These are phyloP conservation scores for Phytophthora cryptogea DNA, from an alignment of 352 stramenopile species.

Conservation along the genomic window DNA sequence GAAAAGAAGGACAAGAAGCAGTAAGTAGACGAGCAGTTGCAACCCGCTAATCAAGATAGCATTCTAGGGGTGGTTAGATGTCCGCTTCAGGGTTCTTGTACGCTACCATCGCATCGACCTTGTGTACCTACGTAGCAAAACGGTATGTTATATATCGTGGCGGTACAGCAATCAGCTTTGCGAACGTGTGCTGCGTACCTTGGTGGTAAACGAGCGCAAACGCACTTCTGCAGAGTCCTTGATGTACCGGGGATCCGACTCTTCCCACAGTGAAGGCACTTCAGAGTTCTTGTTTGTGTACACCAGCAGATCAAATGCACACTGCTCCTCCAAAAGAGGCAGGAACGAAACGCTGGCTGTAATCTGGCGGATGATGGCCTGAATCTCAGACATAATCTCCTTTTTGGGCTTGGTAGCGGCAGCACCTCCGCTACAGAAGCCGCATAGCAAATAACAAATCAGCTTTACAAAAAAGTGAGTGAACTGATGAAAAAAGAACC, in stretches of 20 bases:
- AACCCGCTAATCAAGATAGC: slow-evolving; percentile 2
- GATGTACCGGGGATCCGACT: slow-evolving; percentile 98
- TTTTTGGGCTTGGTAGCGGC: slow-evolving; percentile 77
- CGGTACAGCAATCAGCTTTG: slow-evolving; percentile 16
- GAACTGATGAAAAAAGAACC: background rate
- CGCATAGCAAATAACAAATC: background rate
- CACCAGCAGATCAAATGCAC: slow-evolving; percentile 98
- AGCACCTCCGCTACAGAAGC: slow-evolving; percentile 23
- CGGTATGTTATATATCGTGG: slow-evolving; percentile 20
- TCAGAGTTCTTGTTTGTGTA: slow-evolving; percentile 97
- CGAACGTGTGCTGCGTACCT: slow-evolving; percentile 57
- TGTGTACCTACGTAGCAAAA: slow-evolving; percentile 90
- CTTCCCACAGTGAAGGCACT: slow-evolving; percentile 96
- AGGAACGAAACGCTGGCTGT: slow-evolving; percentile 99
- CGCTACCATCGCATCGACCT: slow-evolving; percentile 97
- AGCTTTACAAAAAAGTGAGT: background rate
- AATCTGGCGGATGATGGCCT: slow-evolving; percentile 99
- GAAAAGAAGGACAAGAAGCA: slow-evolving; percentile 80
- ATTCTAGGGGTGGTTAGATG: slow-evolving; percentile 46
- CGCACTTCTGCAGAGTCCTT: slow-evolving; percentile 98
- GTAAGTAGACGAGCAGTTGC: slow-evolving; percentile 34
- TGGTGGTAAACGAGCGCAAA: slow-evolving; percentile 97
- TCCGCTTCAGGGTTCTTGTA: slow-evolving; percentile 94
- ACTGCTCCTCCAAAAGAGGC: slow-evolving; percentile 97
- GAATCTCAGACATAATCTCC: slow-evolving; percentile 98